Base-by-base conservation (phyloP, 345 rosid genomes). In the Viola odorata region DNA sequence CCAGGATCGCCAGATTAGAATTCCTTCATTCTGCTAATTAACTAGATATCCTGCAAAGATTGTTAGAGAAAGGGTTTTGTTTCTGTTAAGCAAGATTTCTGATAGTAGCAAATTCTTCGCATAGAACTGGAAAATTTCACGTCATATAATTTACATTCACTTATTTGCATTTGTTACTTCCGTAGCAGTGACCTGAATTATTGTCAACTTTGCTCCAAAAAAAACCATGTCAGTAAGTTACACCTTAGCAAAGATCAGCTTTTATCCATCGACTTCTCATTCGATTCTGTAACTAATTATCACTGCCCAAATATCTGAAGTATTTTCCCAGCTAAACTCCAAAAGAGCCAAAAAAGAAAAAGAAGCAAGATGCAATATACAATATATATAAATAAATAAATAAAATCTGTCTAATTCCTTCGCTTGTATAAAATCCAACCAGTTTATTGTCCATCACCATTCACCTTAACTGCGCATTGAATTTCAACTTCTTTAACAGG, bases 241-340 rank as follows among this genome's bases (percentile, higher is more conserved):
- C 41, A 52, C 17, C 66, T 41, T 44, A 5, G 8, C 15, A 40
- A 50, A 41, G 9, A 37, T 15, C 32, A 23, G 45, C 15, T 3
- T 44, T 37, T 14, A 10, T 32, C 37, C 37, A 62, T 49, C 60
- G 32, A 60, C 63, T 49, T 55, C 50, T 45, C 66, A 60, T 42
- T 44, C 37, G 40, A 62, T 71, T 60, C 64, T 56, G 57, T 32
- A 62, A 38, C 39, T 53, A 63, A 67, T 73, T 60, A 55, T 57
- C 69, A 63, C 66, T 23, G 32, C 32, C 1, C 32, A 23, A 23
- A 23, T 23, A 23, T 23, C 32, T 23, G 32, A 23, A 23, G 32
- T 23, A 23, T 23, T 23, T 23, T 23, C 45, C 47, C 60, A 45
- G 8, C 23, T 45, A 55, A 55, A 55, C 37, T 55, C 14, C 37